These are phyloP conservation scores for Ogataea glucozyma DNA, from an alignment of 805 yeast genomes.

Conservation along the genomic window DNA sequence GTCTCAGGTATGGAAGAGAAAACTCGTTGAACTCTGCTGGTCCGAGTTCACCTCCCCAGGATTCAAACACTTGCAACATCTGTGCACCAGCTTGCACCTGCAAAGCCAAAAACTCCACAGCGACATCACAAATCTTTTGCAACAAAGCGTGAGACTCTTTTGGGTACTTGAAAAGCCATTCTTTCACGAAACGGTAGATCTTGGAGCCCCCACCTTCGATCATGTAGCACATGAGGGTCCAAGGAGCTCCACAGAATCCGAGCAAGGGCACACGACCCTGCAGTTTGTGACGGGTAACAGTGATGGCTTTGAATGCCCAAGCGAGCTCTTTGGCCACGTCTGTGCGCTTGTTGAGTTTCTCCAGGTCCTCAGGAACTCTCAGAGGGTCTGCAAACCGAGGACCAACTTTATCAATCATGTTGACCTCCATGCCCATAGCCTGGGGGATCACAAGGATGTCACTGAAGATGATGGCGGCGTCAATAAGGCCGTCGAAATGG, in stretches of 20 bases:
- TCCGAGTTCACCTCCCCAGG: constrained; percentile 97
- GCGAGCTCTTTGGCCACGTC: constrained; percentile 77
- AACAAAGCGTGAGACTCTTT: constrained; percentile 68
- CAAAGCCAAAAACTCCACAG: constrained; percentile 87
- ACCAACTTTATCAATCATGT: constrained; percentile 92
- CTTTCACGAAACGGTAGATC: constrained; percentile 85
- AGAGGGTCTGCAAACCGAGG: constrained; percentile 91
- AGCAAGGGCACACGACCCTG: constrained; percentile 90
- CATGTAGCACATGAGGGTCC: constrained; percentile 97
- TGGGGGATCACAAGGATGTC: constrained; percentile 96
- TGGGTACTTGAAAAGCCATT: constrained; percentile 86
- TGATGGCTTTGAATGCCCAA: constrained; percentile 95
- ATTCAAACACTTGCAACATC: constrained; percentile 94
- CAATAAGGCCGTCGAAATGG: constrained; percentile 84
- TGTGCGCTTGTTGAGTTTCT: constrained; percentile 53
- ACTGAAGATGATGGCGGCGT: constrained; percentile 95
- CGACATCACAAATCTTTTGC: constrained; percentile 79
- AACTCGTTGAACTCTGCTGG: constrained; percentile 87
- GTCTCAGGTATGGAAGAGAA: constrained; percentile 82
- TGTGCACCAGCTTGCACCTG: constrained; percentile 98
- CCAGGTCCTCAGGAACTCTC: constrained; percentile 68
- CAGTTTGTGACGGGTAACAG: constrained; percentile 81
- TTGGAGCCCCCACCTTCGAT: constrained; percentile 96
- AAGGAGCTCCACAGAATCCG: constrained; percentile 97
- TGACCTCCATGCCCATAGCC: constrained; percentile 95